phyloP scores from a whole-genome alignment of 164 flowering plant species.

The Sextonia rubra region DNA sequence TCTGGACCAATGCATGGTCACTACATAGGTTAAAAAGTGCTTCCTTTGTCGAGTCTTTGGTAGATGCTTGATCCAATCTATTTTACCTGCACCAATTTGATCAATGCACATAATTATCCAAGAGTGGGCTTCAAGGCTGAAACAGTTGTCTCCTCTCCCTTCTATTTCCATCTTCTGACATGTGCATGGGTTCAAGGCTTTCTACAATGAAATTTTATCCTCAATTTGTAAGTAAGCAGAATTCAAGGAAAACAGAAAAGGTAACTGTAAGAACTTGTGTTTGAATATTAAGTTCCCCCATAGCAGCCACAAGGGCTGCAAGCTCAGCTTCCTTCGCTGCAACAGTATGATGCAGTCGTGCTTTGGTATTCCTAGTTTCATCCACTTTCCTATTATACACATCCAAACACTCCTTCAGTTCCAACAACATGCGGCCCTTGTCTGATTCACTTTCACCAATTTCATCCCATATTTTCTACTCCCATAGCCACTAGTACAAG shows the following conservation, averaged over 20 bases:
- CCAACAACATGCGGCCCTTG: constrained; percentile 69
- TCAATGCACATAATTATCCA: too few relatives aligned
- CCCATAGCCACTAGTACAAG: constrained; percentile 10
- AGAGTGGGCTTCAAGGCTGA: too few relatives aligned
- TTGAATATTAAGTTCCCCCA: constrained; percentile 64
- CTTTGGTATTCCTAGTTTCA: constrained; percentile 74
- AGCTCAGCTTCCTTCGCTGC: constrained; percentile 86
- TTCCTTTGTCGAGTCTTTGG: too few relatives aligned
- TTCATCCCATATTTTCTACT: constrained; percentile 84
- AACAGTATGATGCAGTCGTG: constrained; percentile 75
- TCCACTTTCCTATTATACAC: constrained; percentile 83
- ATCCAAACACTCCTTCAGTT: constrained; percentile 75
- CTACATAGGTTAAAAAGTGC: too few relatives aligned
- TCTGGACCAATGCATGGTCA: too few relatives aligned
- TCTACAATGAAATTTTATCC: too few relatives aligned
- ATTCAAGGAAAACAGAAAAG: background rate
- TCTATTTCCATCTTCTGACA: too few relatives aligned
- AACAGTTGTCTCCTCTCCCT: too few relatives aligned
- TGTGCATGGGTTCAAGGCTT: background rate
- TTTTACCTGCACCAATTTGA: too few relatives aligned
- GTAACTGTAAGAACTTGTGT: constrained; percentile 38
- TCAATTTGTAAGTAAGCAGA: background rate
- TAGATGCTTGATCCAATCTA: too few relatives aligned
- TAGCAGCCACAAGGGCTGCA: constrained; percentile 74
- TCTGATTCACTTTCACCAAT: constrained; percentile 85